Evolutionary conservation across 768 basidiomycete species (phyloP).

Genomic region (Mycena pura): DNA sequence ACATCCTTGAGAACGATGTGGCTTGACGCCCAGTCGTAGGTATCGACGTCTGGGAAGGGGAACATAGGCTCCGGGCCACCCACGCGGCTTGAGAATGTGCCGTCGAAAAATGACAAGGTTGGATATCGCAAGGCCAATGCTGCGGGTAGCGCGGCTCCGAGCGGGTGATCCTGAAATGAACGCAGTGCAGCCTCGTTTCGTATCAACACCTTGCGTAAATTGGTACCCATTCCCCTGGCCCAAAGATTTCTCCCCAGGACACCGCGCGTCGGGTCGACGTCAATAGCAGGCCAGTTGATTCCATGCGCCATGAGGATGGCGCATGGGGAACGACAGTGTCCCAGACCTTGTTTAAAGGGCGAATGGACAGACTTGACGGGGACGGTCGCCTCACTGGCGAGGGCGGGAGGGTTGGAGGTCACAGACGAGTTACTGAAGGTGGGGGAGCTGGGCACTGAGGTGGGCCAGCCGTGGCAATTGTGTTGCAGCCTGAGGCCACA

Average conservation of each 20-base stretch:
- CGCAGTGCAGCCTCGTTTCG: background rate
- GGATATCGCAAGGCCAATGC: background rate
- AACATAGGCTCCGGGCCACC: conserved; percentile 4
- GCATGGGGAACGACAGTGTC: too few relatives aligned
- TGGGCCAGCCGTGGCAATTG: too few relatives aligned
- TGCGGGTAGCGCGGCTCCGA: background rate
- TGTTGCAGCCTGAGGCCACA: too few relatives aligned
- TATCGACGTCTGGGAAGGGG: background rate
- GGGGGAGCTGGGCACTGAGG: too few relatives aligned
- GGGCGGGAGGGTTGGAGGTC: too few relatives aligned
- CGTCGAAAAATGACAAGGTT: background rate
- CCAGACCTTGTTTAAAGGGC: too few relatives aligned
- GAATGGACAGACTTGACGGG: too few relatives aligned
- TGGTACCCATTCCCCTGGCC: conserved; percentile 7
- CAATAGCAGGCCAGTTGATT: too few relatives aligned
- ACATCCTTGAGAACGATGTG: background rate
- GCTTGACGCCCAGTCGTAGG: conserved; percentile 5
- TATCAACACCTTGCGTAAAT: background rate
- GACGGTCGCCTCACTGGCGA: too few relatives aligned
- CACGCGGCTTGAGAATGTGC: conserved; percentile 2
- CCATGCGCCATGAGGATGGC: too few relatives aligned
- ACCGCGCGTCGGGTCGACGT: too few relatives aligned
- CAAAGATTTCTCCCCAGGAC: background rate
- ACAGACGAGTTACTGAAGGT: too few relatives aligned
- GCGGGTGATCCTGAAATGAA: background rate